Percentiles rank a stretch among this genome's conserved stretches.
Conservation (phyloP, 768 basidiomycete species). For the Leccinum rimulosum region DNA sequence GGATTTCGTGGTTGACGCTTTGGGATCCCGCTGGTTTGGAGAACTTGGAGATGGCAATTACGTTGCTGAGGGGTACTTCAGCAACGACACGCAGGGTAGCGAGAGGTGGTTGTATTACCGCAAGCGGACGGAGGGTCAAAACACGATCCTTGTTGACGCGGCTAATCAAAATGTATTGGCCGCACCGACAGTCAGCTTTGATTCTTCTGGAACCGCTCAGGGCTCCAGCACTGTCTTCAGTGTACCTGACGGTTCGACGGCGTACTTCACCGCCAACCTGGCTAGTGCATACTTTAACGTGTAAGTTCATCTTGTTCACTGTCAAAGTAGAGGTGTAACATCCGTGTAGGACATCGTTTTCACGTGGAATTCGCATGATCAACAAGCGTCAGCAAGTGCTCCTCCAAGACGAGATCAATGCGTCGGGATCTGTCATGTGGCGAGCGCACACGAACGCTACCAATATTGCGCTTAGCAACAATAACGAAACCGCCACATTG, state of each 20-base stretch:
- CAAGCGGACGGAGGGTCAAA: conserved; percentile 97
- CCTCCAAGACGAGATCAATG: conserved; percentile 86
- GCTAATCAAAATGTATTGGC: conserved; percentile 79
- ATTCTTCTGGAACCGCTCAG: conserved; percentile 62
- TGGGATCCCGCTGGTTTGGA: conserved; percentile 93
- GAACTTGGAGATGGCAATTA: conserved; percentile 93
- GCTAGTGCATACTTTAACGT: conserved; percentile 70
- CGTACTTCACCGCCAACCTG: conserved; percentile 79
- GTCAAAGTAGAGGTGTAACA: conserved; percentile 12
- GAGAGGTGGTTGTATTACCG: conserved; percentile 91
- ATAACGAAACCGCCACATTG: conserved; percentile 71
- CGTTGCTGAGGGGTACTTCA: conserved; percentile 73
- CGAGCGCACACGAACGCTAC: conserved; percentile 97
- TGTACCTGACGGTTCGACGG: conserved; percentile 65
- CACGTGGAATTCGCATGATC: conserved; percentile 80
- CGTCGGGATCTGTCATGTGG: conserved; percentile 68
- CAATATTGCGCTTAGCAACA: conserved; percentile 42
- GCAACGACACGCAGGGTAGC: conserved; percentile 62
- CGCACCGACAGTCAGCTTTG: conserved; percentile 55
- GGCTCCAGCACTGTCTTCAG: conserved; percentile 80
- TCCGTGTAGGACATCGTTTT: conserved; percentile 57
- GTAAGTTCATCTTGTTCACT: conserved; percentile 42
- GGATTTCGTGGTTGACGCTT: conserved; percentile 92
- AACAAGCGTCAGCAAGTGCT: conserved; percentile 87
- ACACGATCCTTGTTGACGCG: conserved; percentile 76